Conservation (phyloP, 2,329 filamentous ascomycete species). For the Scedosporium aurantiacum region DNA sequence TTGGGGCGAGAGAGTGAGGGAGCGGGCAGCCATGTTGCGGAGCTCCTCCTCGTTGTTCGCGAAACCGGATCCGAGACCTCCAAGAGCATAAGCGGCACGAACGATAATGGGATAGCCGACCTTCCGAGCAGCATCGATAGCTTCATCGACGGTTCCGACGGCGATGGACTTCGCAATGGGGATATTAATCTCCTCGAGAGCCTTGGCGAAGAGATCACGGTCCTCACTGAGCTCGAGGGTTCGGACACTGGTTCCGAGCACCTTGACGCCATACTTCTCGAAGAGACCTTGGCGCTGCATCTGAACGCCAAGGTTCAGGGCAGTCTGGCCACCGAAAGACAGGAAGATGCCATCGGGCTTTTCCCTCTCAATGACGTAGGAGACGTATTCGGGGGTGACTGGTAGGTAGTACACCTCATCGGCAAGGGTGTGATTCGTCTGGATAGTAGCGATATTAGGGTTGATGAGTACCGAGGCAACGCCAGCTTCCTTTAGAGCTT, state of each 20-base stretch:
- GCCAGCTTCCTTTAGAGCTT: slow-evolving; percentile 91
- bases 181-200: slow-evolving; percentile 92
- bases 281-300: slow-evolving; percentile 96
- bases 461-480: slow-evolving; percentile 90
- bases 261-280: slow-evolving; percentile 88
- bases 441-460: slow-evolving; percentile 96
- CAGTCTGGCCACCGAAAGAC: slow-evolving; percentile 94
- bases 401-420: slow-evolving; percentile 98
- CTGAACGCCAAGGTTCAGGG: slow-evolving; percentile 89
- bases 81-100: slow-evolving; percentile 89
- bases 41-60: slow-evolving; percentile 91
- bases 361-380: slow-evolving; percentile 94
- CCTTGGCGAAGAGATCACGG: slow-evolving; percentile 89
- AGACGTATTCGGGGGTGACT: slow-evolving; percentile 94
- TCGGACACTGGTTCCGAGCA: slow-evolving; percentile 87
- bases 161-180: slow-evolving; percentile 95
- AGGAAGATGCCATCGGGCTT: slow-evolving; percentile 94
- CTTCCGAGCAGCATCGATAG: slow-evolving; percentile 71
- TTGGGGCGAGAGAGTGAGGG: slow-evolving; percentile 85
- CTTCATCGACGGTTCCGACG: slow-evolving; percentile 83
- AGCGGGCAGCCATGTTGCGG: slow-evolving; percentile 83
- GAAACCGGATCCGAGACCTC: slow-evolving; percentile 92
- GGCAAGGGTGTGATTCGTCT: slow-evolving; percentile 90
- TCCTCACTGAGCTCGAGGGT: slow-evolving; percentile 83
- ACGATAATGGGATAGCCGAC: slow-evolving; percentile 98